phyloP scores from a whole-genome alignment of 306 rosid genomes.

The Ormosia emarginata region DNA sequence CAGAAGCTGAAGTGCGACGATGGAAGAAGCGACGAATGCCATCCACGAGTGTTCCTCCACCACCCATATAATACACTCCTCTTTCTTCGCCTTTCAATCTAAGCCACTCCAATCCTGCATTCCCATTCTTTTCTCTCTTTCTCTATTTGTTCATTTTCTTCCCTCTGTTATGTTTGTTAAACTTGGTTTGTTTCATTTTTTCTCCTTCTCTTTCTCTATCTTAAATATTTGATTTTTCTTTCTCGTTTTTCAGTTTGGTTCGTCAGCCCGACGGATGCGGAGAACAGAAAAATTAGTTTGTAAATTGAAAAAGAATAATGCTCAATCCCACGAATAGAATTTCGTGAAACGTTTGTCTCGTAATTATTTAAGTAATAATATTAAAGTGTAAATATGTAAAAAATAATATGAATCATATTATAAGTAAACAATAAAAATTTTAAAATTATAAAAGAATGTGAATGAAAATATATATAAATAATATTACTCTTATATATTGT shows the following conservation, averaged over 20 bases:
- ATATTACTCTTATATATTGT: too few relatives aligned
- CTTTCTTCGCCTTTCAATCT: conserved; percentile 25
- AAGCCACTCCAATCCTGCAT: conserved; percentile 24
- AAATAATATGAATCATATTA: too few relatives aligned
- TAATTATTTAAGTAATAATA: too few relatives aligned
- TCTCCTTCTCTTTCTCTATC: neutral
- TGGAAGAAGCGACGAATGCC: conserved; percentile 30
- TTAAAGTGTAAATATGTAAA: too few relatives aligned
- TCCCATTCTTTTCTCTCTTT: neutral
- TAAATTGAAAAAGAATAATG: too few relatives aligned
- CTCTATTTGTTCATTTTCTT: neutral
- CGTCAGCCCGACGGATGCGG: too few relatives aligned
- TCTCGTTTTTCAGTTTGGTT: neutral
- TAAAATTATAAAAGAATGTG: too few relatives aligned
- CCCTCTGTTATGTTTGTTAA: neutral
- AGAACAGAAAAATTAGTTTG: too few relatives aligned
- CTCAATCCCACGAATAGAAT: too few relatives aligned
- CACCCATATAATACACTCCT: conserved; percentile 35
- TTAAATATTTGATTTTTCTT: neutral
- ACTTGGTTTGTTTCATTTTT: neutral
- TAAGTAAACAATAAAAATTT: too few relatives aligned
- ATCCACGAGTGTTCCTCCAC: conserved; percentile 31
- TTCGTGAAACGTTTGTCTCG: too few relatives aligned
- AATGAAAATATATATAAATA: too few relatives aligned
- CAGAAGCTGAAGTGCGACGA: neutral